Evolutionary conservation across 139 green algal species (phyloP).

Genomic region (Nannochloris sp.): DNA sequence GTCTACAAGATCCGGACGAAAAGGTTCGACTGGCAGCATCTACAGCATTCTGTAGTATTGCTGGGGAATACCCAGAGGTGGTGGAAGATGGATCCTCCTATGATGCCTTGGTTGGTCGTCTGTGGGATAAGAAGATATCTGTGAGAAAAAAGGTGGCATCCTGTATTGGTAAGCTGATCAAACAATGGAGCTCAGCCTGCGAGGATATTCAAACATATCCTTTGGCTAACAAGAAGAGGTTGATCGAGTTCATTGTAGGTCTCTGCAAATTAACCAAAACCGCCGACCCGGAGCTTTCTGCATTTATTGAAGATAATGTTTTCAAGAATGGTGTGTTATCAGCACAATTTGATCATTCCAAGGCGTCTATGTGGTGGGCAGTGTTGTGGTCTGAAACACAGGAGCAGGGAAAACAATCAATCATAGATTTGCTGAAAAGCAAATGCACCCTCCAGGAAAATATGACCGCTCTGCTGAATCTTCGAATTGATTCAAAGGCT

Average conservation of each 20-base stretch:
- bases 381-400: constrained; percentile 27
- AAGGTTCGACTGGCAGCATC: constrained; percentile 47
- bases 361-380: constrained; percentile 30
- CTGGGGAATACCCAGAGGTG: constrained; percentile 2
- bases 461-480: constrained; percentile 20
- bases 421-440: constrained; percentile 7
- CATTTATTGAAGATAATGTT: constrained; percentile 22
- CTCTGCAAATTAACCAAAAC: constrained; percentile 17
- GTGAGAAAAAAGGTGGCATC: constrained; percentile 49
- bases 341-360: constrained; percentile 15
- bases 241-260: constrained; percentile 6
- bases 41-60: constrained; percentile 21
- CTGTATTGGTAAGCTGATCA: constrained; percentile 10
- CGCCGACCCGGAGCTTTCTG: constrained; percentile 30
- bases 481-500: constrained; percentile 11
- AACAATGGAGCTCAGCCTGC: constrained; percentile 2
- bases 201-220: neutral
- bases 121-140: constrained; percentile 58
- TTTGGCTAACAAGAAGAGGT: neutral
- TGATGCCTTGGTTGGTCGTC: constrained; percentile 20
- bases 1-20: constrained; percentile 63
- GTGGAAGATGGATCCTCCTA: constrained; percentile 18
- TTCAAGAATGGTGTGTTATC: constrained; percentile 52
- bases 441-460: constrained; percentile 28
- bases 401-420: neutral